Evolutionary conservation across 139 green algal species (phyloP).

Genomic region (Axilococcus clingmanii): DNA sequence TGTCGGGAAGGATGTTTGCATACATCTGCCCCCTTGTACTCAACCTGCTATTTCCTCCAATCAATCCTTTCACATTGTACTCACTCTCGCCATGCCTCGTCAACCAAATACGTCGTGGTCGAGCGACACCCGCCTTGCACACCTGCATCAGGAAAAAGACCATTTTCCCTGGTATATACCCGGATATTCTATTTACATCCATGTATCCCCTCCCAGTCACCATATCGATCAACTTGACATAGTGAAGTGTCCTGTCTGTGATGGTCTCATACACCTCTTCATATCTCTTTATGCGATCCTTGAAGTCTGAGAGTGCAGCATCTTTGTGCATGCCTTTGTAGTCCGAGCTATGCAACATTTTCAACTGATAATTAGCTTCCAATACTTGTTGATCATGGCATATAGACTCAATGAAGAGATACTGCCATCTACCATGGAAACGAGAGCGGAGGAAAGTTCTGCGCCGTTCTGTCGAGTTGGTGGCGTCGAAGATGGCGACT

Average conservation of each 20-base stretch:
- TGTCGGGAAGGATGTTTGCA: conserved; percentile 53
- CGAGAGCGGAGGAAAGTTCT: conserved; percentile 51
- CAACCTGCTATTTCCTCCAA: conserved; percentile 72
- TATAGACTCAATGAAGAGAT: conserved; percentile 94
- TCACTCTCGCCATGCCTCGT: conserved; percentile 75
- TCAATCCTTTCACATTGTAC: conserved; percentile 66
- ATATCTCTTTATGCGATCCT: conserved; percentile 74
- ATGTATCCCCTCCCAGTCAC: conserved; percentile 65
- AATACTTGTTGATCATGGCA: conserved; percentile 76
- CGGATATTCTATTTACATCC: conserved; percentile 94
- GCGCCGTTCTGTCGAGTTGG: conserved; percentile 79
- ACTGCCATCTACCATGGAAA: conserved; percentile 72
- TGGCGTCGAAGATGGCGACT: conserved; percentile 93
- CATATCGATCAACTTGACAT: conserved; percentile 99
- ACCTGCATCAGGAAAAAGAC: conserved; percentile 94
- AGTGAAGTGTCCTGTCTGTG: conserved; percentile 72
- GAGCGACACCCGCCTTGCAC: conserved; percentile 27
- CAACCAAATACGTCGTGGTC: conserved; percentile 73
- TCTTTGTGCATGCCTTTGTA: conserved; percentile 64
- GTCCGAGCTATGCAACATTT: conserved; percentile 80
- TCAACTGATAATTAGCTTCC: conserved; percentile 83
- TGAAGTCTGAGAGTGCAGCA: conserved; percentile 65
- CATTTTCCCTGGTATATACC: conserved; percentile 91
- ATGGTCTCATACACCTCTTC: conserved; percentile 90
- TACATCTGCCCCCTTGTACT: conserved; percentile 64